Conservation (phyloP, 495 filamentous ascomycete species). For the Tuber melanosporum region DNA sequence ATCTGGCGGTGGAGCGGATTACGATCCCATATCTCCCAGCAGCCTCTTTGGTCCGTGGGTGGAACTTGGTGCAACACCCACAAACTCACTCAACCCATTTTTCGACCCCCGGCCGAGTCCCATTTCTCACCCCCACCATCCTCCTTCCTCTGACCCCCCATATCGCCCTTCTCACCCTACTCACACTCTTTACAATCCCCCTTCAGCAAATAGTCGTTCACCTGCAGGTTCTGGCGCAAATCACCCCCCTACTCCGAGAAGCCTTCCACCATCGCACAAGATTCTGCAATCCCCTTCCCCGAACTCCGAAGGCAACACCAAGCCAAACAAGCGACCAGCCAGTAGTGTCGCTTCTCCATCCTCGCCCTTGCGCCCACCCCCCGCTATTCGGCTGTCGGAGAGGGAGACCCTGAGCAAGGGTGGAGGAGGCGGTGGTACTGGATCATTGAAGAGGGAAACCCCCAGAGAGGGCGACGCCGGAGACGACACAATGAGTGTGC, state of each 20-base stretch:
- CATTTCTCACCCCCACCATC: slow-evolving; percentile 8
- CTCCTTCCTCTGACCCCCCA: background rate
- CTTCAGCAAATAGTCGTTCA: background rate
- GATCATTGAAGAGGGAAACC: slow-evolving; percentile 12
- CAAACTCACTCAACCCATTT: slow-evolving; percentile 28
- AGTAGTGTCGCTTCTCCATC: slow-evolving; percentile 11
- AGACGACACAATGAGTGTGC: slow-evolving; percentile 32
- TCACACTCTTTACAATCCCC: background rate
- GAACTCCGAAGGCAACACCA: background rate
- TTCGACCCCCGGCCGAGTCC: slow-evolving; percentile 21
- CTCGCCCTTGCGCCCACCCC: slow-evolving; percentile 12
- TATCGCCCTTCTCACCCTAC: background rate
- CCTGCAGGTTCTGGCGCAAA: background rate
- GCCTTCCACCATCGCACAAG: slow-evolving; percentile 6
- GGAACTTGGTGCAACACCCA: slow-evolving; percentile 23
- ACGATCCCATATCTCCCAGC: background rate
- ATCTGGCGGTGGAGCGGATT: background rate
- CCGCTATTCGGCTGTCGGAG: slow-evolving; percentile 9
- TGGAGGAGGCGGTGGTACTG: slow-evolving; percentile 13
- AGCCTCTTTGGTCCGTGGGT: slow-evolving; percentile 24
- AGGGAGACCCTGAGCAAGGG: slow-evolving; percentile 24
- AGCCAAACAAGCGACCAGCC: slow-evolving; percentile 2
- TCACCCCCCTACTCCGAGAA: background rate
- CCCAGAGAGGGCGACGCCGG: background rate
- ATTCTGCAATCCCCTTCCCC: background rate